Evolutionary conservation across 1,284 basidiomycete species (phyloP), one percentile per base, ranked within the genome.

Genomic region (Marasmius oreades): DNA sequence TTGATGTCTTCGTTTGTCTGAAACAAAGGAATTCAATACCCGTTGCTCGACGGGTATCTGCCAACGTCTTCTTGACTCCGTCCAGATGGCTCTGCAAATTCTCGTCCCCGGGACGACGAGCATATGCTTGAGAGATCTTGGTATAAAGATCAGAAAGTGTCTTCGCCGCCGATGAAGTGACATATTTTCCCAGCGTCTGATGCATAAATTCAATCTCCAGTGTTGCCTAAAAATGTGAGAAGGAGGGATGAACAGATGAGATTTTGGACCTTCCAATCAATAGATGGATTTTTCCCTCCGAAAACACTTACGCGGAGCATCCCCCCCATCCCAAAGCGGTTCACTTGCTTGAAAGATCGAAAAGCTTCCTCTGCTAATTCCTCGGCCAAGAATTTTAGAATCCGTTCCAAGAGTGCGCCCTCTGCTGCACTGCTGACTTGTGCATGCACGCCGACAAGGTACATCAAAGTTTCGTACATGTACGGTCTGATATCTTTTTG

Each of bases 171-270:
- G 80, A 68, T 0, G 87, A 77, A 3, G 91, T 91, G 46, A 98
- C 90, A 70, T 95, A 96, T 59, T 89, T 86, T 28, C 88, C 84
- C 39, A 99, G 79, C 5, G 92, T 95, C 74, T 98, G 96, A 71
- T 99, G 95, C 74, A 98, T 86, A 74, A 98, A 99, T 73, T 99
- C 97, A 64, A 98, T 98, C 73, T 99, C 97, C 28, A 99, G 84
- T 2, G 97, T 99, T 2, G 97, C 96, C 90, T 97, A 65, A 26
- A n/a, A 34, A 20, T 37, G 36, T 37, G 36, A 33, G 22, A 47
- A 16, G 22, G 33, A 34, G 43, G 34, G 22, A 52, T n/a, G 18
- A 20, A 20, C 39, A 16, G 12, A 26, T 14, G n/a, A 11, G 36
- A 11, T 11, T 37, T 37, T 12, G n/a, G 26, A 39, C 12, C 20